Base-by-base conservation (phyloP, 345 rosid genomes). In the Brassica cretica region DNA sequence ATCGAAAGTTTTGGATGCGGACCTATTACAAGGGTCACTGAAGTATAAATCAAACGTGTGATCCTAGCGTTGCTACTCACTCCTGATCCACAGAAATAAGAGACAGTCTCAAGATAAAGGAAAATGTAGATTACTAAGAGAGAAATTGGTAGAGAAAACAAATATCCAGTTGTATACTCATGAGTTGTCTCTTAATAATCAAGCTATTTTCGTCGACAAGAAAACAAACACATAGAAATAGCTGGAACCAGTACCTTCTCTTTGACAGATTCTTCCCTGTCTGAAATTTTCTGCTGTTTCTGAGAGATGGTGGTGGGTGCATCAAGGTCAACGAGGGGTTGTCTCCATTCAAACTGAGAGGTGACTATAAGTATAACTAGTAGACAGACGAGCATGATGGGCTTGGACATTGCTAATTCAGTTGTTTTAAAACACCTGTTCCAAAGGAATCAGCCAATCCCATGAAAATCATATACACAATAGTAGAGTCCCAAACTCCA, bases 301-400 rank as follows among this genome's bases (percentile, higher is more conserved):
- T 85, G 89, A 68, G 85, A 70, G 49, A 83, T 60, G 15, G 78
- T 82, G 3, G 90, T 86, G 61, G 83, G 64, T 6, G 82, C 30
- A 35, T 88, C 97, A 68, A 84, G 78, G 76, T 94, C 98, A 74
- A 91, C 84, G 66, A 92, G 89, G 37, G 86, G 96, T 77, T 91
- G 96, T 70, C 90, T 89, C 98, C 98, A 94, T 78, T 94, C 98
- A 70, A 94, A 94, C 63, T 90, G 97, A 66, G 93, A 91, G 35
- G 98, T 92, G 51, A 90, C 88, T 53, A 94, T 87, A 49, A 92
- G 90, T 82, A 89, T 76, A 8, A 94, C 78, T 73, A 92, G 84
- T 33, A 94, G 85, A 82, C 87, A 94, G 21, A 89, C 93, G 0
- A 94, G 90, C 41, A 94, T 24, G 83, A 94, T 82, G 16, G 93